Evolutionary conservation across 2,329 filamentous ascomycete genomes (phyloP).

Genomic region (Aspergillus quadrilineatus): DNA sequence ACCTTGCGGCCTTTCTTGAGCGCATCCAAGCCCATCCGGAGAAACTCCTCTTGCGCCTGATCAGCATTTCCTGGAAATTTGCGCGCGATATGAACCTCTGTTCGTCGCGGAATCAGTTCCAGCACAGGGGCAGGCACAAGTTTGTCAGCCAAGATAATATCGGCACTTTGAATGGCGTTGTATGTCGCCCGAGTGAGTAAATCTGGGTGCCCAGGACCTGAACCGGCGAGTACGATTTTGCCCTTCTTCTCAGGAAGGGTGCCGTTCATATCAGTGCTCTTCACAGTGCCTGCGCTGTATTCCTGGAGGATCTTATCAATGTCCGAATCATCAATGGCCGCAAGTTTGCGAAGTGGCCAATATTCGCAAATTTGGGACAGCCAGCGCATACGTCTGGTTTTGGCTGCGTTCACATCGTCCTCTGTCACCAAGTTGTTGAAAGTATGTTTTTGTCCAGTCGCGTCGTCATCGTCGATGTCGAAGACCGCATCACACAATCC

Average conservation of each 20-base stretch:
- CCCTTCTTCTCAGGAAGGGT: constrained; percentile 48
- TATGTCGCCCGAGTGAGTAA: constrained; percentile 70
- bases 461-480: constrained; percentile 51
- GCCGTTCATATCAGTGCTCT: constrained; percentile 17
- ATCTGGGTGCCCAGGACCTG: constrained; percentile 88
- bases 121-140: constrained; percentile 74
- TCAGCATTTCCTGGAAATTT: constrained; percentile 99
- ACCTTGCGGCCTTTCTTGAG: constrained; percentile 72
- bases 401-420: constrained; percentile 69
- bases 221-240: constrained; percentile 82
- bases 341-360: constrained; percentile 84
- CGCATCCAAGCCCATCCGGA: constrained; percentile 72
- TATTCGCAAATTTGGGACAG: constrained; percentile 96
- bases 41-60: constrained; percentile 83
- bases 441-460: constrained; percentile 63
- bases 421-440: constrained; percentile 82
- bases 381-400: constrained; percentile 85
- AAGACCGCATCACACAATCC: constrained; percentile 45
- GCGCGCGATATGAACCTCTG: constrained; percentile 84
- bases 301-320: constrained; percentile 73
- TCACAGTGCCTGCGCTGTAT: constrained; percentile 51
- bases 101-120: constrained; percentile 84
- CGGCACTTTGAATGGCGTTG: constrained; percentile 48
- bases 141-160: constrained; percentile 54
- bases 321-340: constrained; percentile 75